A percentile compares a stretch with the other conserved stretches of the same genome.
These are phyloP conservation scores for Populus nigra DNA, from an alignment of 345 rosid genomes.

Conservation along the genomic window DNA sequence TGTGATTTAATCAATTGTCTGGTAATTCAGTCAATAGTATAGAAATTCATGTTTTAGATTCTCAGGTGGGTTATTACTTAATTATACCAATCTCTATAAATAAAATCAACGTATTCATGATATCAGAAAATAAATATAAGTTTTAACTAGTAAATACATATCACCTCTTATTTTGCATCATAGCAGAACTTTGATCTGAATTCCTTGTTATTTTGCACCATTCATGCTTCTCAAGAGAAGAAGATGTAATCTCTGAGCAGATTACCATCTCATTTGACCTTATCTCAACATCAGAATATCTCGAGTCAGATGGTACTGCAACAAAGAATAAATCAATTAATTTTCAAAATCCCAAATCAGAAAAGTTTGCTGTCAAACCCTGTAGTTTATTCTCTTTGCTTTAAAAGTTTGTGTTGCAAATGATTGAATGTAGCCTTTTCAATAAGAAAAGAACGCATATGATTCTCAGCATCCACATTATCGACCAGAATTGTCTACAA, in stretches of 20 bases:
- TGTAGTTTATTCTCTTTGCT: not conserved
- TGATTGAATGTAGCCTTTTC: not conserved
- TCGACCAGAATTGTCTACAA: not conserved
- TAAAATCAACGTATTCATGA: not conserved
- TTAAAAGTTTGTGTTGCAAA: not conserved
- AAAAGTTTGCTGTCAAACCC: not conserved
- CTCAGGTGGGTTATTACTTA: not conserved
- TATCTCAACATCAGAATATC: constrained; percentile 61
- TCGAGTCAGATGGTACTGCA: constrained; percentile 69
- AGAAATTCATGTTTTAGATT: not conserved
- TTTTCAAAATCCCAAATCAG: not conserved
- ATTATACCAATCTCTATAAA: not conserved
- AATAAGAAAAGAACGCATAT: not conserved
- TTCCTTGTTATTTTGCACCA: constrained; percentile 83
- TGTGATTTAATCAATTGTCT: not conserved
- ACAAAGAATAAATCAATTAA: constrained; percentile 7
- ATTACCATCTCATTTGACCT: constrained; percentile 52
- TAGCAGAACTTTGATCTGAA: constrained; percentile 53
- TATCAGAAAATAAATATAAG: not conserved
- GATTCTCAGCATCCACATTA: not conserved
- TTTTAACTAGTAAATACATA: not conserved
- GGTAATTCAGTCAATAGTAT: not conserved
- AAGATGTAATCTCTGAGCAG: constrained; percentile 49
- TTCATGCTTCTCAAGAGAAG: constrained; percentile 48
- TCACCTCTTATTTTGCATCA: constrained; percentile 67